Base-by-base conservation (phyloP, 2,329 filamentous ascomycete species). In the Dendryphion nanum region DNA sequence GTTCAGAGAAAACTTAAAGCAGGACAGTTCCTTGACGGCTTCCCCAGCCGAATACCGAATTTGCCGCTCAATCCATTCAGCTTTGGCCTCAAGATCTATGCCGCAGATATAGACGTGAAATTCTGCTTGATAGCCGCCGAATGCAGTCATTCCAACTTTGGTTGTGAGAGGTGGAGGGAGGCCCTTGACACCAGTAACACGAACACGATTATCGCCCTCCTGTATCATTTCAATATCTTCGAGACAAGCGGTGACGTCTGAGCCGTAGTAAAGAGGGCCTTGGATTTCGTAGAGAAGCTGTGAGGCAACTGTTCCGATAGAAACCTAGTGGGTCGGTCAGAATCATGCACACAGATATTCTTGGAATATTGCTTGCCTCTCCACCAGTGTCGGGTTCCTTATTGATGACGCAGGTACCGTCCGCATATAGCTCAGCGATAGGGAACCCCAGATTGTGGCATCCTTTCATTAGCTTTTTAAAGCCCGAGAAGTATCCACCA, bases 401-500 rank as follows among this genome's bases (percentile, higher is more conserved):
- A 3, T 68, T 71, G 30, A 76, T 64, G 18, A 70, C 52, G 17
- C 62, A 70, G 4, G 54, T 59, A 0, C 73, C 73, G 44, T 68
- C 64, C 0, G 26, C 43, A 2, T 49, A 57, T 16, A 77, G 61
- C 41, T 75, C 72, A 1, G 67, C 71, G 37, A 77, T 72, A 1
- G 70, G 71, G 21, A 70, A 70, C 0, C 67, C 64, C 2, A 71
- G 59, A 30, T 69, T 67, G 18, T 48, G 44, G 20, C 40, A 40
- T 6, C 50, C 45, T 18, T 66, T 62, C 52, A 59, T 33, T 44
- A 53, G 15, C 16, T 69, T 57, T 2, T 55, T 55, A 37, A 69
- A 75, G 4, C 74, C 76, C 0, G 72, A 64, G 41, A 75, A 79
- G 47, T 78, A 77, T 1, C 59, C 72, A 0, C 75, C 75, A 0